phyloP scores from a whole-genome alignment of 2,329 filamentous ascomycete species.

The Ceratocystis cacaofunesta region DNA sequence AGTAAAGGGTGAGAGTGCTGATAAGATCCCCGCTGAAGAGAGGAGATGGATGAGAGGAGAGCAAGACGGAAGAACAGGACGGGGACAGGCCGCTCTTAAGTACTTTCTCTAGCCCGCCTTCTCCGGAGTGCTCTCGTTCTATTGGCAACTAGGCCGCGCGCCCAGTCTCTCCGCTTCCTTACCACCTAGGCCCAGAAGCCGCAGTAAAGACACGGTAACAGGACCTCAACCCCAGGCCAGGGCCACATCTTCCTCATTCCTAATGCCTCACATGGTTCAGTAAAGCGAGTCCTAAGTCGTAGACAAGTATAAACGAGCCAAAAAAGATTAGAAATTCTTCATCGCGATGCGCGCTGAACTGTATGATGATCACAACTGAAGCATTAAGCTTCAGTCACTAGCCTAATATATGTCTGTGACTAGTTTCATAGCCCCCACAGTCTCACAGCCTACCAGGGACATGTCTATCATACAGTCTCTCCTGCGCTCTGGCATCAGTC shows the following conservation, averaged over 20 bases:
- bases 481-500: neutral
- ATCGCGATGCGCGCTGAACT: neutral
- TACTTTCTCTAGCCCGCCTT: neutral
- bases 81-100: constrained; percentile 9
- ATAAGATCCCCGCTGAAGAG: constrained; percentile 4
- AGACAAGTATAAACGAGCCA: neutral
- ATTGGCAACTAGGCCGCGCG: neutral
- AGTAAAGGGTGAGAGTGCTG: neutral
- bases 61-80: neutral
- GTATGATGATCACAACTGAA: constrained; percentile 2
- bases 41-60: constrained; percentile 8
- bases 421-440: neutral
- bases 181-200: neutral
- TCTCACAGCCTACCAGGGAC: neutral
- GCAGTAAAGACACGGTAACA: neutral
- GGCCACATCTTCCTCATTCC: neutral
- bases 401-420: neutral
- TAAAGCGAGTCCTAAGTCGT: neutral
- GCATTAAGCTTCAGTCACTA: neutral
- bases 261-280: neutral
- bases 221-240: neutral
- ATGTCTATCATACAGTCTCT: neutral
- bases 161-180: neutral
- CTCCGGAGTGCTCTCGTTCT: neutral
- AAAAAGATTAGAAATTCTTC: neutral